Evolutionary conservation across 139 green algal species (phyloP).

Genomic region (Gonium pectorale): DNA sequence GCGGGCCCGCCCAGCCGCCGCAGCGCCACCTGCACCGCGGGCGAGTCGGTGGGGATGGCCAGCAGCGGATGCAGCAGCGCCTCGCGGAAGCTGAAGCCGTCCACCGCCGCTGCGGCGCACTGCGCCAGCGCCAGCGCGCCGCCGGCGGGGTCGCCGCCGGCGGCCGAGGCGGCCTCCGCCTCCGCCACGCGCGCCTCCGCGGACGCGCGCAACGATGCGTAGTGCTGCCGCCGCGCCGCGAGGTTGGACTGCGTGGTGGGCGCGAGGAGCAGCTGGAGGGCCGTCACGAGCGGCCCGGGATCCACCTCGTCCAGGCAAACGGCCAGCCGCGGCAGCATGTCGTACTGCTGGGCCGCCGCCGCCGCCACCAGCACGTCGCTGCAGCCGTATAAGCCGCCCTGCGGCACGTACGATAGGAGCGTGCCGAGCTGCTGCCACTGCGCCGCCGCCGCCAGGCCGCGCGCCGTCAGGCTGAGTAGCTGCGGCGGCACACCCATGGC

Average conservation of each 20-base stretch:
- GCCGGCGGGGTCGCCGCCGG: background rate
- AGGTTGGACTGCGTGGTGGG: slow-evolving; percentile 39
- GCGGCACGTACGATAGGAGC: background rate
- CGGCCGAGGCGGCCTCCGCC: background rate
- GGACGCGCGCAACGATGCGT: background rate
- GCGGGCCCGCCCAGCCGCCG: slow-evolving; percentile 23
- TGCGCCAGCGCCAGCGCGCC: slow-evolving; percentile 45
- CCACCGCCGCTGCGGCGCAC: slow-evolving; percentile 62
- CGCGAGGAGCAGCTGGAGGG: slow-evolving; percentile 46
- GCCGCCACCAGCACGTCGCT: slow-evolving; percentile 46
- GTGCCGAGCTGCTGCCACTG: slow-evolving; percentile 11
- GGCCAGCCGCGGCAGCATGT: slow-evolving; percentile 43
- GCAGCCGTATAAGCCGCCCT: slow-evolving; percentile 30
- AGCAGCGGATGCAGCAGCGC: slow-evolving; percentile 53
- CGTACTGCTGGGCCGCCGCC: slow-evolving; percentile 49
- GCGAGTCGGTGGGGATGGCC: slow-evolving; percentile 46
- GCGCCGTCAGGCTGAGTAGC: slow-evolving; percentile 13
- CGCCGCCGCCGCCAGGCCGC: slow-evolving; percentile 13
- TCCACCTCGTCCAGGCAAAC: slow-evolving; percentile 54
- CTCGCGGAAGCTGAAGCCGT: slow-evolving; percentile 55
- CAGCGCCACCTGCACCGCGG: slow-evolving; percentile 53
- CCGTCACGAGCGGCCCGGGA: slow-evolving; percentile 45
- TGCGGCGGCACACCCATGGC: slow-evolving; percentile 28
- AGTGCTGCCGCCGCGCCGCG: slow-evolving; percentile 14
- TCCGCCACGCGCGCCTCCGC: slow-evolving; percentile 2